Evolutionary conservation across 768 basidiomycete species (phyloP), one percentile per base, ranked within the genome.

Genomic region (Trametes cinnabarina): DNA sequence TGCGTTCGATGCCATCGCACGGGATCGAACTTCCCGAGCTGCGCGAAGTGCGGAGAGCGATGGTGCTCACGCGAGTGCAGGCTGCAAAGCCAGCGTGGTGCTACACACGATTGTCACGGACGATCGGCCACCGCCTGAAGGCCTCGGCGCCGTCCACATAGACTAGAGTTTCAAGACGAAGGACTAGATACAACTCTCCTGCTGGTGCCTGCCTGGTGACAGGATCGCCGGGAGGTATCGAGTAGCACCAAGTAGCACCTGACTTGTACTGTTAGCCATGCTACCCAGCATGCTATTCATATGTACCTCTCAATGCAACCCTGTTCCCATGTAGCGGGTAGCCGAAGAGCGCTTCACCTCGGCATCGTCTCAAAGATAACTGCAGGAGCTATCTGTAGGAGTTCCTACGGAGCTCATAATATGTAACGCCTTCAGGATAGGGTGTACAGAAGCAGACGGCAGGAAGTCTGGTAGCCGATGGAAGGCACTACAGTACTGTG

Each of bases 11-110:
- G 72, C 51, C 63, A 66, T 28, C 61, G 56, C 20, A n/a, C 55
- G 40, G 72, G 72, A 10, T 58, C 67, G 23, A 68, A 71, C 65
- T 72, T 69, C 60, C 71, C 72, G 30, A 65, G 65, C 56, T 73
- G 72, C 60, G 61, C 69, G 12, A 57, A 62, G 28, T 72, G 71
- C 51, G 69, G 69, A 22, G 68, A 67, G 35, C 58, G 50, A 43
- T 73, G 72, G 72, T 73, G 72, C 62, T 68, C 68, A 49, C 67
- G 69, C 22, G 63, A 63, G 28, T 71, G 70, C 60, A 50, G 70
- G 32, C 41, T 68, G 47, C 54, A 56, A 22, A 47, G 56, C 14
- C 46, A 39, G 19, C 43, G 28, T n/a, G 41, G 23, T 11, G 55
- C 55, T 10, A 19, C 59, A 1, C 54, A 54, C 53, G 43, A 48